Conservation (phyloP, 2,329 filamentous ascomycete genomes). For the Rutstroemia sp. region DNA sequence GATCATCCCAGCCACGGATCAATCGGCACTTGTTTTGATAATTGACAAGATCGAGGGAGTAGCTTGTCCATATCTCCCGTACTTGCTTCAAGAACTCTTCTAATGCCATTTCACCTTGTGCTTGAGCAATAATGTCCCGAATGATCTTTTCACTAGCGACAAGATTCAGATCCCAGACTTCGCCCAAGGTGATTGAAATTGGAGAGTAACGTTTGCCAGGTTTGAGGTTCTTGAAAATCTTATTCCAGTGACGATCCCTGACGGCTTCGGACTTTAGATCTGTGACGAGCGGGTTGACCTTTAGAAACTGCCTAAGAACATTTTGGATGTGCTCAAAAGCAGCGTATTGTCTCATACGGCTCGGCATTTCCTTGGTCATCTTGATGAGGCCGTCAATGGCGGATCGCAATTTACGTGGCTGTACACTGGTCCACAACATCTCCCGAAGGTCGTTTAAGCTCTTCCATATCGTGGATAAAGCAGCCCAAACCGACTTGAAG, state of each 20-base stretch:
- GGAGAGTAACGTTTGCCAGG: slow-evolving; percentile 91
- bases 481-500: slow-evolving; percentile 98
- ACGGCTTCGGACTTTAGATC: slow-evolving; percentile 97
- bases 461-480: slow-evolving; percentile 91
- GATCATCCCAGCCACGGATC: slow-evolving; percentile 94
- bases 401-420: slow-evolving; percentile 84
- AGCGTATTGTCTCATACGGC: slow-evolving; percentile 96
- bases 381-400: slow-evolving; percentile 89
- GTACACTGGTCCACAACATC: slow-evolving; percentile 87
- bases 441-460: slow-evolving; percentile 91
- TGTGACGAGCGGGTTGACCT: slow-evolving; percentile 79
- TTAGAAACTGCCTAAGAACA: slow-evolving; percentile 78
- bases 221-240: slow-evolving; percentile 93
- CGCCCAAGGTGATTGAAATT: slow-evolving; percentile 90
- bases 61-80: slow-evolving; percentile 93
- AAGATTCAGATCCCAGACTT: slow-evolving; percentile 96
- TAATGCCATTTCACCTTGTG: slow-evolving; percentile 94
- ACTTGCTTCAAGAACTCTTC: slow-evolving; percentile 97
- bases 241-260: slow-evolving; percentile 91
- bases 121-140: slow-evolving; percentile 87
- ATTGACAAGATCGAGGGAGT: slow-evolving; percentile 86
- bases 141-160: slow-evolving; percentile 81
- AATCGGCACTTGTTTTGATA: slow-evolving; percentile 98
- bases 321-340: slow-evolving; percentile 99
- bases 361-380: slow-evolving; percentile 99